Conservation (phyloP, 768 basidiomycete species). For the Gloeophyllum trabeum region DNA sequence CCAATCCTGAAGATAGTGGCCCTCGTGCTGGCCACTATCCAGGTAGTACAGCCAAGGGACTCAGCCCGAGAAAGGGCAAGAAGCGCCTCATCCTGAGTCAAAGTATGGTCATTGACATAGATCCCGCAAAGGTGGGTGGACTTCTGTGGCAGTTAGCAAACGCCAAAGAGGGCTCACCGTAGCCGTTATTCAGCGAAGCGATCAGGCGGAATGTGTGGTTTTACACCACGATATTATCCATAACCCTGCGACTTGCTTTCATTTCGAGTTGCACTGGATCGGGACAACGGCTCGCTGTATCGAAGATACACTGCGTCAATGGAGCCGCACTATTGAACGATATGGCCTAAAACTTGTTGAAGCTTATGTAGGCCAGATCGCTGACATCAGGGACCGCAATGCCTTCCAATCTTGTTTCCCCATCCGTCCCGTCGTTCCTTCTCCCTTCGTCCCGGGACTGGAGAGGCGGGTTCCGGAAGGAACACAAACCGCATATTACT, state of each 20-base stretch:
- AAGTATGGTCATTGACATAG: conserved; percentile 85
- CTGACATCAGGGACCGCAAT: conserved; percentile 74
- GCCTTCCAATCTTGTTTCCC: conserved; percentile 90
- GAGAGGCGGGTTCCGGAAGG: conserved; percentile 60
- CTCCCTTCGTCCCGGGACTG: conserved; percentile 60
- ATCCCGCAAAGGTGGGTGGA: conserved; percentile 50
- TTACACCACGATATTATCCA: conserved; percentile 93
- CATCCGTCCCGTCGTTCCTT: conserved; percentile 63
- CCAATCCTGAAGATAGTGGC: conserved; percentile 23
- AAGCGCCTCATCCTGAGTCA: conserved; percentile 72
- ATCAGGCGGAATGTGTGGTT: conserved; percentile 80
- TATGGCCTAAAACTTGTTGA: conserved; percentile 91
- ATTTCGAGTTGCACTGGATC: conserved; percentile 97
- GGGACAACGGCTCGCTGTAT: conserved; percentile 87
- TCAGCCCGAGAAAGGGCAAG: conserved; percentile 31
- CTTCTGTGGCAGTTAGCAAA: too few relatives aligned
- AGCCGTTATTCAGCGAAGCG: conserved; percentile 50
- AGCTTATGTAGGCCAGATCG: conserved; percentile 85
- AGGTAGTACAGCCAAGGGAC: conserved; percentile 22
- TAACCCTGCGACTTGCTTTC: conserved; percentile 89
- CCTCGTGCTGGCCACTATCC: conserved; percentile 22
- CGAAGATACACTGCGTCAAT: conserved; percentile 76
- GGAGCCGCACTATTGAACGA: conserved; percentile 74
- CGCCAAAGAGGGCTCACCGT: neutral
- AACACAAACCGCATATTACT: conserved; percentile 56